Evolutionary conservation across 164 flowering plant species (phyloP).

Genomic region (Kalanchoe fedtschenkoi): DNA sequence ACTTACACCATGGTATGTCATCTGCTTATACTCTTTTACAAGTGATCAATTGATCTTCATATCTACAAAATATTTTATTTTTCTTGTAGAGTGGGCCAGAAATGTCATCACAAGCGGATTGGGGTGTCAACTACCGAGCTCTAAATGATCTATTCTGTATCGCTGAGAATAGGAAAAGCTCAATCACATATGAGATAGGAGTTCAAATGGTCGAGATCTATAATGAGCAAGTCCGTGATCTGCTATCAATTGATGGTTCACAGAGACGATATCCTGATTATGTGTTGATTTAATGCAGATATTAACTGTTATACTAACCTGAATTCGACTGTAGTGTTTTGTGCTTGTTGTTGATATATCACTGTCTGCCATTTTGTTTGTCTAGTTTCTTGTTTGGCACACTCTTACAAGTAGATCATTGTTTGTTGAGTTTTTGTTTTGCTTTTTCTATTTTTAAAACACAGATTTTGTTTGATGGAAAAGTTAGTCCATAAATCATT

Average conservation of each 20-base stretch:
- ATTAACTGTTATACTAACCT: neutral
- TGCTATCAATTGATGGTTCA: slow-evolving; percentile 32
- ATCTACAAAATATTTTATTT: neutral
- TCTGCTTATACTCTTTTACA: slow-evolving; percentile 1
- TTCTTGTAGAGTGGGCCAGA: slow-evolving; percentile 48
- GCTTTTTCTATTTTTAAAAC: neutral
- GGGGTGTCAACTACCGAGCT: slow-evolving; percentile 83
- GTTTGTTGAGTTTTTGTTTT: neutral
- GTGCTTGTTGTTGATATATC: neutral
- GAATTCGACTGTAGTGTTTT: neutral
- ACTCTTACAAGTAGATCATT: neutral
- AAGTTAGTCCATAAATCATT: neutral
- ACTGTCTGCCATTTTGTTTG: neutral
- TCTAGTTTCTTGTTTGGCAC: neutral
- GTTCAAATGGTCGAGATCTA: slow-evolving; percentile 82
- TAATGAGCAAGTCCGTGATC: slow-evolving; percentile 75
- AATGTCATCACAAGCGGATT: slow-evolving; percentile 31
- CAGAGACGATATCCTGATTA: slow-evolving; percentile 65
- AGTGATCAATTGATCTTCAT: neutral
- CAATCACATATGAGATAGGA: slow-evolving; percentile 49
- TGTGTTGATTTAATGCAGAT: neutral
- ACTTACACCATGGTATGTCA: slow-evolving; percentile 79
- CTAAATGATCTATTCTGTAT: slow-evolving; percentile 56
- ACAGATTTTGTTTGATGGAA: neutral
- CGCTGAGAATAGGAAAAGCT: slow-evolving; percentile 41